Evolutionary conservation across 257 asterid species (phyloP), one percentile per base, ranked within the genome.

Genomic region (Henckelia pumila): DNA sequence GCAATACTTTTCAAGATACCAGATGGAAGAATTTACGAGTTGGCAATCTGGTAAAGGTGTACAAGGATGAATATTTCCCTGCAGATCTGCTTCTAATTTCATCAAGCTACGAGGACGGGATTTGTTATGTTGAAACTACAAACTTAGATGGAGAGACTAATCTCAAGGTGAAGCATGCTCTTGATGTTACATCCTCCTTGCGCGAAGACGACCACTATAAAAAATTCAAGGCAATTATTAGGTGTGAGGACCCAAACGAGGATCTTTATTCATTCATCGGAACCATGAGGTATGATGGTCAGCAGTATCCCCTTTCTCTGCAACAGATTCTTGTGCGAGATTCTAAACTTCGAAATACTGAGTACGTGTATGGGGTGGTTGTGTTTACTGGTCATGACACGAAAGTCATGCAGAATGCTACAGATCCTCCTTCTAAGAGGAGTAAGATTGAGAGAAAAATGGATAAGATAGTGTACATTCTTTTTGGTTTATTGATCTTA

Each of bases 121-220:
- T 93, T 71, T 90, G 99, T 68, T 93, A 93, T 35, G 99, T 93
- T 5, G 97, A 93, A 75, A 93, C 99, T 7, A 78, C 93, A 57
- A 93, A 88, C 81, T 85, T 93, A 50, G 99, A 93, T 30, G 99
- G 99, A 63, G 99, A 93, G 76, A 90, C 97, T 55, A 93, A 93
- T 80, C 89, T 93, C 69, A 93, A 93, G 76, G 95, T 93, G 68
- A 93, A 90, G 79, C 97, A 90, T 67, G 96, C 97, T 53, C 76
- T 85, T 71, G 91, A 85, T 56, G 76, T 77, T 29, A 93, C 97
- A 33, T 82, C 95, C 70, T 69, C 83, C 55, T 71, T 88, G 28
- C 84, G 80, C 0, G 87, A 81, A 19, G 92, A 88, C 8, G 26
- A 30, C 67, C 77, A 83, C 64, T 81, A 90, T 29, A 82, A 63